Percentiles rank a stretch among this genome's conserved stretches.
These are phyloP conservation scores for Rubus parviflorus DNA, from an alignment of 306 rosid species.

Conservation along the genomic window DNA sequence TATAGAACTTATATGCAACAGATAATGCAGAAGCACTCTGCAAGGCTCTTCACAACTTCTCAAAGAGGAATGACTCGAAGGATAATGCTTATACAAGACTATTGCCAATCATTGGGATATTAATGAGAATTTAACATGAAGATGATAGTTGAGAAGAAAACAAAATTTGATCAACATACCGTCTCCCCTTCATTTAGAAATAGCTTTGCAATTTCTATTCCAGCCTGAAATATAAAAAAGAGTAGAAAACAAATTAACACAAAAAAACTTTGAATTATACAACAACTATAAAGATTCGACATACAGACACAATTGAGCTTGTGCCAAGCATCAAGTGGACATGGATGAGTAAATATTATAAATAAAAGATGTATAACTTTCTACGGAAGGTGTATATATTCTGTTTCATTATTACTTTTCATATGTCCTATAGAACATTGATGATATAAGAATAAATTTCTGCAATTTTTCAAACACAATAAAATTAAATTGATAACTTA, in stretches of 20 bases:
- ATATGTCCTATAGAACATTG: not conserved
- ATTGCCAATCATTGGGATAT: not conserved
- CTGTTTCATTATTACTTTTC: not conserved
- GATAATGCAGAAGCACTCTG: not conserved
- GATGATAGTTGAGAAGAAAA: not conserved
- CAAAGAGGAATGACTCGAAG: not conserved
- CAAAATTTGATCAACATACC: slow-evolving; percentile 45
- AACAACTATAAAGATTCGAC: not conserved
- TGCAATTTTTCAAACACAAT: not conserved
- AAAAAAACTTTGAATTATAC: not conserved
- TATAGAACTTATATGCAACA: not conserved
- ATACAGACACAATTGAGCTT: not conserved
- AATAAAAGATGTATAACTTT: not conserved
- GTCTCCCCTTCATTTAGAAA: slow-evolving; percentile 79
- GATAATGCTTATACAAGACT: not conserved
- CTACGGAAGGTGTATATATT: not conserved
- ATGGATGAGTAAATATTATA: not conserved
- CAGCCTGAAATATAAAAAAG: slow-evolving; percentile 67
- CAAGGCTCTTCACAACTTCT: not conserved
- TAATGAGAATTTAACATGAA: slow-evolving; percentile 13
- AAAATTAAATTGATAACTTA: not conserved
- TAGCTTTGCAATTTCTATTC: slow-evolving; percentile 90
- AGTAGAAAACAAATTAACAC: slow-evolving; percentile 26
- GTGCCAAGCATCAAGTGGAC: not conserved
- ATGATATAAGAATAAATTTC: not conserved